phyloP scores from a whole-genome alignment of 208 protist genomes.

The Acanthamoeba divionensis region DNA sequence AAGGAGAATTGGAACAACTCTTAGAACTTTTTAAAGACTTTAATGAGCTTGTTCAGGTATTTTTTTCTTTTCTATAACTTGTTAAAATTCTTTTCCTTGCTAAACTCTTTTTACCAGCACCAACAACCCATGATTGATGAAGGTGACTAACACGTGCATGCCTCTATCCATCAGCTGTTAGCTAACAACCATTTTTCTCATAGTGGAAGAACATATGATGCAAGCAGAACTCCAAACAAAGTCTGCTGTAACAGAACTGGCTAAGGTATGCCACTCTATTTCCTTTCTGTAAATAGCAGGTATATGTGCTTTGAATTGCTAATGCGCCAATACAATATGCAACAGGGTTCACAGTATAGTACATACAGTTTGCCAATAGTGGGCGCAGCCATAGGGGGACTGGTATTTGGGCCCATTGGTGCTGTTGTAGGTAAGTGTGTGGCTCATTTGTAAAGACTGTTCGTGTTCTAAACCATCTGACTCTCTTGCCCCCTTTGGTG shows the following conservation, averaged over 20 bases:
- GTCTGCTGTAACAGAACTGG: conserved; percentile 14
- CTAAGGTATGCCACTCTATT: not conserved
- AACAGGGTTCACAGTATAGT: not conserved
- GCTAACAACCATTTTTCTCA: not conserved
- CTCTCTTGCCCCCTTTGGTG: too few species aligned
- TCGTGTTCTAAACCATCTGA: not conserved
- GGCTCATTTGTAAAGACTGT: not conserved
- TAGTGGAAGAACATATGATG: conserved; percentile 11
- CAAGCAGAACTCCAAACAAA: not conserved
- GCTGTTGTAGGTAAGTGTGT: not conserved
- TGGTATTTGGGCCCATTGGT: not conserved
- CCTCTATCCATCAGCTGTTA: not conserved
- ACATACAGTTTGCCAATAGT: not conserved
- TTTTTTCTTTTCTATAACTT: too few species aligned
- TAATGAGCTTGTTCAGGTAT: not conserved
- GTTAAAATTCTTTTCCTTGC: too few species aligned
- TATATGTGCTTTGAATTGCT: not conserved
- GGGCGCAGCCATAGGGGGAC: not conserved
- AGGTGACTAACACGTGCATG: not conserved
- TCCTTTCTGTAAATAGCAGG: not conserved
- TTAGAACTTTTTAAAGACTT: conserved; percentile 2
- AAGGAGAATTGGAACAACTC: not conserved
- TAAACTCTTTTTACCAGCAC: too few species aligned
- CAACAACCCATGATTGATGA: conserved; percentile 37
- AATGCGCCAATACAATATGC: not conserved